Evolutionary conservation across 495 filamentous ascomycete genomes (phyloP).

Genomic region (Podospora pseudopauciseta): DNA sequence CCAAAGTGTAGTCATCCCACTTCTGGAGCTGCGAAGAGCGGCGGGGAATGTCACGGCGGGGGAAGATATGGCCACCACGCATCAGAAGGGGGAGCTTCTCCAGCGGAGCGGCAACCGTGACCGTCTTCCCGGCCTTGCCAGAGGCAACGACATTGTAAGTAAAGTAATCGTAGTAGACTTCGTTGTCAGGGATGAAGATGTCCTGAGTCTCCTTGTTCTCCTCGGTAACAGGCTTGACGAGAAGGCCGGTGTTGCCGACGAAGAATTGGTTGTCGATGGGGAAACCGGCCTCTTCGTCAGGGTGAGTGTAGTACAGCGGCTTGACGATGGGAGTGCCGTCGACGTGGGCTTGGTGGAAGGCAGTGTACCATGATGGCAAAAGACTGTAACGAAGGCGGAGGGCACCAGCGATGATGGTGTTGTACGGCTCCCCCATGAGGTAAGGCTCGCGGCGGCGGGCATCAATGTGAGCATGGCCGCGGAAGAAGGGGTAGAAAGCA

Average conservation of each 20-base stretch:
- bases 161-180: constrained; percentile 93
- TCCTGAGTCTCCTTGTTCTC: constrained; percentile 68
- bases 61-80: constrained; percentile 87
- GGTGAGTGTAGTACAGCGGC: constrained; percentile 89
- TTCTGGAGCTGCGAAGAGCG: constrained; percentile 84
- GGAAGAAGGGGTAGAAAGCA: constrained; percentile 98
- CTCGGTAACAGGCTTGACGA: constrained; percentile 80
- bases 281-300: constrained; percentile 80
- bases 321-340: constrained; percentile 83
- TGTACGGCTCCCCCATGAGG: constrained; percentile 78
- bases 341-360: constrained; percentile 82
- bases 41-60: constrained; percentile 81
- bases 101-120: constrained; percentile 70
- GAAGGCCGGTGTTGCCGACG: constrained; percentile 76
- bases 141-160: constrained; percentile 72
- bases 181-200: constrained; percentile 81
- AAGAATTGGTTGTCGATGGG: constrained; percentile 92
- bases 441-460: constrained; percentile 92
- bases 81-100: constrained; percentile 85
- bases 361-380: constrained; percentile 93
- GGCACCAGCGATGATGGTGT: constrained; percentile 78
- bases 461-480: constrained; percentile 96
- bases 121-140: constrained; percentile 53
- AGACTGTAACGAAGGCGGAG: constrained; percentile 85
- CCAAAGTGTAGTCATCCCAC: constrained; percentile 89